These are phyloP conservation scores for Apiospora hydei DNA, from an alignment of 2,329 filamentous ascomycete genomes.

Conservation along the genomic window DNA sequence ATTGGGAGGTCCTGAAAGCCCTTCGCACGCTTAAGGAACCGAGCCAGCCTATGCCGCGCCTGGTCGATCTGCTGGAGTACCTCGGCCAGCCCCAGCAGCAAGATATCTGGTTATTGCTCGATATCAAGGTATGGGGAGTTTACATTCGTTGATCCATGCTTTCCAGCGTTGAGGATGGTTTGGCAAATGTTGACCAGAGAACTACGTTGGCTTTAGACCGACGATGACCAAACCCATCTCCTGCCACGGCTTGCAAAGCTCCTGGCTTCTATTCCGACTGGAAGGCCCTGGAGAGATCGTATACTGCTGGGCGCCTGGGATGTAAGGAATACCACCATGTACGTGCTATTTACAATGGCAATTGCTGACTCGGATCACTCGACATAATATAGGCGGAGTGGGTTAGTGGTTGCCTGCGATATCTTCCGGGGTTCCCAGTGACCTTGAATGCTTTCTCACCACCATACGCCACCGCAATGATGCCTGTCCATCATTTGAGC, in stretches of 20 bases:
- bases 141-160: background rate
- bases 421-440: slow-evolving; percentile 16
- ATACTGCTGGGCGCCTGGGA: background rate
- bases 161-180: background rate
- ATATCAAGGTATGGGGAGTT: slow-evolving; percentile 76
- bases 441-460: slow-evolving; percentile 18
- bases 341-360: background rate
- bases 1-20: slow-evolving; percentile 75
- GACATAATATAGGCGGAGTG: slow-evolving; percentile 2
- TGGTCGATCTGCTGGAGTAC: slow-evolving; percentile 78
- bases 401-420: slow-evolving; percentile 7
- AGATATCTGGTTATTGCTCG: slow-evolving; percentile 81
- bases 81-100: slow-evolving; percentile 69
- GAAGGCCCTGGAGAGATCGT: background rate
- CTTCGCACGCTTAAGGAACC: slow-evolving; percentile 73
- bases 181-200: background rate
- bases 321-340: background rate
- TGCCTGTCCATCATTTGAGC: slow-evolving; percentile 7
- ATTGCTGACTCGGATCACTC: background rate
- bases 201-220: background rate
- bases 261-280: background rate
- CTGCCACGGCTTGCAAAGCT: background rate
- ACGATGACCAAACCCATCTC: background rate
- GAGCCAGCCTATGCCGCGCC: slow-evolving; percentile 73
- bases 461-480: slow-evolving; percentile 12